Evolutionary conservation across 805 yeast genomes (phyloP).

Genomic region (Kazachstania viticola): DNA sequence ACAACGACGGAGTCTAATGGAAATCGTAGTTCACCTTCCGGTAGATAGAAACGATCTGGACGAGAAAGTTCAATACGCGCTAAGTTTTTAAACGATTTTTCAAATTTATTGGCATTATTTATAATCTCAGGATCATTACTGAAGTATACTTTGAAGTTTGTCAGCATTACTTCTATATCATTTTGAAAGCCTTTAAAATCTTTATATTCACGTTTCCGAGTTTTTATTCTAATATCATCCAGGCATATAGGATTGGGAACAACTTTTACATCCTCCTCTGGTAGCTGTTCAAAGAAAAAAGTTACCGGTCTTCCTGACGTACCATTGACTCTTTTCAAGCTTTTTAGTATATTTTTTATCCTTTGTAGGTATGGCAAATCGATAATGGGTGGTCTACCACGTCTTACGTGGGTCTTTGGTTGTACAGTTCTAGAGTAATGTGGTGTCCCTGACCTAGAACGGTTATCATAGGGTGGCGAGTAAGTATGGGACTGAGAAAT

Average conservation of each 20-base stretch:
- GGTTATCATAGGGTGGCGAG: conserved; percentile 1
- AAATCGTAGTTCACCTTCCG: conserved; percentile 49
- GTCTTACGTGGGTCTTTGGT: conserved; percentile 22
- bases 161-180: conserved; percentile 66
- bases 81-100: conserved; percentile 44
- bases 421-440: conserved; percentile 9
- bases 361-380: conserved; percentile 62
- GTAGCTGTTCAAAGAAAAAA: conserved; percentile 68
- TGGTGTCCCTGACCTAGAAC: conserved; percentile 2
- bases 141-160: conserved; percentile 58
- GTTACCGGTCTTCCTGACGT: conserved; percentile 39
- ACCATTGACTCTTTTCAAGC: conserved; percentile 58
- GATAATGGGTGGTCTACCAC: conserved; percentile 29
- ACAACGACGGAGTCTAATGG: conserved; percentile 68
- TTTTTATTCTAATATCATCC: conserved; percentile 66
- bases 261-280: conserved; percentile 41
- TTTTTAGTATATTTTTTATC: conserved; percentile 75
- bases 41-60: conserved; percentile 67
- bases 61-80: conserved; percentile 61
- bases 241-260: conserved; percentile 52
- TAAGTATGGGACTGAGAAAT: not conserved
- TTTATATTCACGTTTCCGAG: conserved; percentile 71
- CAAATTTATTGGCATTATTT: conserved; percentile 51
- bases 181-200: conserved; percentile 64
- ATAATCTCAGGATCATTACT: conserved; percentile 45